These are phyloP conservation scores for Vachellia pachyceras DNA, from an alignment of 306 rosid genomes.

Conservation along the genomic window DNA sequence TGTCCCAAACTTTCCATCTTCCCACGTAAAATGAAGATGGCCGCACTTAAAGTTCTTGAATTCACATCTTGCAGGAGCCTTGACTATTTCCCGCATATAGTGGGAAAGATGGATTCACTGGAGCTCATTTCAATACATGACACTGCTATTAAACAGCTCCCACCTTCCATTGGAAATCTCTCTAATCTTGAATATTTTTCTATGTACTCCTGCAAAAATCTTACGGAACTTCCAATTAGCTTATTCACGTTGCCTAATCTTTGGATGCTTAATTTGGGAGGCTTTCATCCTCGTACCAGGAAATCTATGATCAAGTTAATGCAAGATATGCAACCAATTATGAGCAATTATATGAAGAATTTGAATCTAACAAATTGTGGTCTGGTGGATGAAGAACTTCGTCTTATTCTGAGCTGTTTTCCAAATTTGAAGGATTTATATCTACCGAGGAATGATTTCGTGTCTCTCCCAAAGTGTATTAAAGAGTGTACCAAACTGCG, in stretches of 20 bases:
- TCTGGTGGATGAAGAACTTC: background rate
- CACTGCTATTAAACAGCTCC: conserved; percentile 18
- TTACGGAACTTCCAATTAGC: conserved; percentile 13
- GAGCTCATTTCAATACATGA: fast-evolving
- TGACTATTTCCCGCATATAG: conserved; percentile 25
- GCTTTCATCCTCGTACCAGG: background rate
- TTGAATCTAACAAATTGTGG: background rate
- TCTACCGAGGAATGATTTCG: background rate
- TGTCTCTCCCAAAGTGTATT: background rate
- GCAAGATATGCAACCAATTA: background rate
- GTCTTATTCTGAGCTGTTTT: background rate
- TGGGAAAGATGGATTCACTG: conserved; percentile 4
- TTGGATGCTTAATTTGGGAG: background rate
- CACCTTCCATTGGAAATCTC: conserved; percentile 22
- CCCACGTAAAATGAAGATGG: background rate
- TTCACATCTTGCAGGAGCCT: background rate
- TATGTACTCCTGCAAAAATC: background rate
- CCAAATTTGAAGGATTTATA: background rate
- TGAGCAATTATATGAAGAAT: fast-evolving
- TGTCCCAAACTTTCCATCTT: background rate
- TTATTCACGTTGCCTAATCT: background rate
- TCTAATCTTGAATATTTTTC: background rate
- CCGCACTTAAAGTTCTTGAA: conserved; percentile 7
- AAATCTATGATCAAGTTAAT: background rate
- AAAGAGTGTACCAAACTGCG: background rate